phyloP scores from a whole-genome alignment of 257 asterid genomes.

The Solanum phureja region DNA sequence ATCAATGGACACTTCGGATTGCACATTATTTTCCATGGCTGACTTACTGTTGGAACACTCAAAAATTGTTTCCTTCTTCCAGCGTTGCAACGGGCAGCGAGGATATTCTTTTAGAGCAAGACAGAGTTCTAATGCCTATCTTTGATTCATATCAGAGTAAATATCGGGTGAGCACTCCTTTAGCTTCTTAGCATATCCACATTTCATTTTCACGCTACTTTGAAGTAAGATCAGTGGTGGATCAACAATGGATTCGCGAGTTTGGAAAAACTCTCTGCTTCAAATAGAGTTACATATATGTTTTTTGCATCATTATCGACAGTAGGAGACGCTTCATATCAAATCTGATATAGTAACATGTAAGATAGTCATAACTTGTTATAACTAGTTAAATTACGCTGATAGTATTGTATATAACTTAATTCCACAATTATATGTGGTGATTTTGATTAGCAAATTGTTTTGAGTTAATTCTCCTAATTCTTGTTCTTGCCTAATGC shows the following conservation, averaged over 20 bases:
- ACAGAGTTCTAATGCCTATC: constrained; percentile 36
- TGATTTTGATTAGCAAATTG: neutral
- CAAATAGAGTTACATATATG: neutral
- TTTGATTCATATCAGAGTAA: neutral
- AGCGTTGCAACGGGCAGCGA: constrained; percentile 24
- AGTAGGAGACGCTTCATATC: neutral
- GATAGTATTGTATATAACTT: neutral
- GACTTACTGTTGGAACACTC: constrained; percentile 92
- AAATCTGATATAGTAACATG: neutral
- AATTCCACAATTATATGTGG: neutral
- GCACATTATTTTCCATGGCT: constrained; percentile 78
- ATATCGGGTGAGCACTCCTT: constrained; percentile 6
- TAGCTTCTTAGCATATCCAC: neutral
- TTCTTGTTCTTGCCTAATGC: neutral
- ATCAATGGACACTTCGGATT: constrained; percentile 80
- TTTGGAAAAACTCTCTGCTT: neutral
- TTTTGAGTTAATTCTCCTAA: neutral
- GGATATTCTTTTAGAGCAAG: constrained; percentile 33
- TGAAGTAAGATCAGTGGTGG: neutral
- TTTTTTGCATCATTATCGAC: neutral
- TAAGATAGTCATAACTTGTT: neutral
- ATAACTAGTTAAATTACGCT: neutral
- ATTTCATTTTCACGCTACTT: neutral
- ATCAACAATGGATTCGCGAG: neutral
- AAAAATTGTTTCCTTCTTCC: constrained; percentile 44